Evolutionary conservation across 2,329 filamentous ascomycete species (phyloP).

Genomic region (Ophiostoma ips): DNA sequence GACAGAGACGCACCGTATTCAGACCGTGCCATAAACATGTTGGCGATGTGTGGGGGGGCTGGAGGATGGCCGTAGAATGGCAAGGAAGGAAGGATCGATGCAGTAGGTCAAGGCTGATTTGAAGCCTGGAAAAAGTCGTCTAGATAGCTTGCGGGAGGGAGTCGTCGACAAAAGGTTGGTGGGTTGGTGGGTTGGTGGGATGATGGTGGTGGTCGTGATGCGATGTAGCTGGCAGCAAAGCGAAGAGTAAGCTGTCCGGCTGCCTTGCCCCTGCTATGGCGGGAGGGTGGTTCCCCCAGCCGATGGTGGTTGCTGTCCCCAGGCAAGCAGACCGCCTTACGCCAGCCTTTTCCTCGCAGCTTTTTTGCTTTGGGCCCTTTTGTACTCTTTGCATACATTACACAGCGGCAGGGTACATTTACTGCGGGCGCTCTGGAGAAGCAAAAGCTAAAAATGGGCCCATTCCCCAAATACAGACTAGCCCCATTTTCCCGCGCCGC

Average conservation of each 20-base stretch:
- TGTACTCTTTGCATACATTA: no score
- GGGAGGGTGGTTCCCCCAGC: no score
- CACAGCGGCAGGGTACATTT: neutral
- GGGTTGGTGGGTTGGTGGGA: no score
- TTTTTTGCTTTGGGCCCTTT: no score
- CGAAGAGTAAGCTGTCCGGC: conserved; percentile 5
- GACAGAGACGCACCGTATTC: conserved; percentile 87
- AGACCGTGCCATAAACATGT: conserved; percentile 99
- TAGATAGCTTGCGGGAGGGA: neutral
- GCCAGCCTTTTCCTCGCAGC: conserved; percentile 14
- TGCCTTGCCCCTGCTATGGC: neutral
- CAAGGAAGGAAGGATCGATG: neutral
- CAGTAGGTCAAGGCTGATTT: neutral
- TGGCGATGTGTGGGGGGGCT: conserved; percentile 30
- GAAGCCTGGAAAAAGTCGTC: neutral
- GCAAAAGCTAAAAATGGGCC: conserved; percentile 8
- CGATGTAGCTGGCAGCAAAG: neutral
- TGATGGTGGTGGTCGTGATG: conserved; percentile 5
- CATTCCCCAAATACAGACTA: neutral
- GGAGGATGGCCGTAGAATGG: conserved; percentile 7
- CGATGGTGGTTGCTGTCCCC: conserved; percentile 9
- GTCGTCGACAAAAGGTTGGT: neutral
- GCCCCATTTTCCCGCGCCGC: neutral
- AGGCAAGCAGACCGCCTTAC: conserved; percentile 19
- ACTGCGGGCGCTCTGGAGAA: no score